Conservation (phyloP, 768 basidiomycete genomes). For the Lepiota subincarnata region DNA sequence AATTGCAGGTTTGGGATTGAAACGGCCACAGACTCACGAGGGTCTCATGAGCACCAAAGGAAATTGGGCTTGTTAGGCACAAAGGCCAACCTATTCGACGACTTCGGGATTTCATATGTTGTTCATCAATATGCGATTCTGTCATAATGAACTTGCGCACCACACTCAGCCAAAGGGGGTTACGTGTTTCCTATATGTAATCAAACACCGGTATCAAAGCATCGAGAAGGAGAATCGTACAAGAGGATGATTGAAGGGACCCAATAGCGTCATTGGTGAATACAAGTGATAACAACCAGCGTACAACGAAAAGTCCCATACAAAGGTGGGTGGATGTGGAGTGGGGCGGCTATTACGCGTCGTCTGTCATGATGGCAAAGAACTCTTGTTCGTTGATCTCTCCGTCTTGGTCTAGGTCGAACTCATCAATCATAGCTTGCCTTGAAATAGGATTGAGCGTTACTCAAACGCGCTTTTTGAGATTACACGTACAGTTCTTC, state of each 20-base stretch:
- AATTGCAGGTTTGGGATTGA: too few species aligned
- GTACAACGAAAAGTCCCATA: slow-evolving; percentile 3
- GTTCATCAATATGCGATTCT: too few species aligned
- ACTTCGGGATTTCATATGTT: too few species aligned
- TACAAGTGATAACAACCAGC: slow-evolving; percentile 10
- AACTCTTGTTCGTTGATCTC: slow-evolving; percentile 98
- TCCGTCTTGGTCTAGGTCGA: slow-evolving; percentile 97
- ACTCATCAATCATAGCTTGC: slow-evolving; percentile 99
- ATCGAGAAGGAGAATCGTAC: background rate
- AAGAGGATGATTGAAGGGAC: slow-evolving; percentile 7
- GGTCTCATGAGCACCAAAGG: too few species aligned
- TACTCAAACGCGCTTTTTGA: background rate
- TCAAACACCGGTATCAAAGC: too few species aligned
- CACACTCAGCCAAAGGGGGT: too few species aligned
- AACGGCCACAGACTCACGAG: too few species aligned
- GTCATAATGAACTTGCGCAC: too few species aligned
- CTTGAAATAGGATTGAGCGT: slow-evolving; percentile 35
- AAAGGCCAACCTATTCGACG: too few species aligned
- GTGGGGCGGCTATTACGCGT: slow-evolving; percentile 43
- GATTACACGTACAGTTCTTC: slow-evolving; percentile 81
- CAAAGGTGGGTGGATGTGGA: background rate
- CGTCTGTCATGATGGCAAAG: slow-evolving; percentile 95
- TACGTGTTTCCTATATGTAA: too few species aligned
- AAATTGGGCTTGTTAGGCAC: too few species aligned
- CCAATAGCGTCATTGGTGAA: slow-evolving; percentile 5